phyloP scores from a whole-genome alignment of 2,329 filamentous ascomycete species.

The Aspergillus quadricinctus region DNA sequence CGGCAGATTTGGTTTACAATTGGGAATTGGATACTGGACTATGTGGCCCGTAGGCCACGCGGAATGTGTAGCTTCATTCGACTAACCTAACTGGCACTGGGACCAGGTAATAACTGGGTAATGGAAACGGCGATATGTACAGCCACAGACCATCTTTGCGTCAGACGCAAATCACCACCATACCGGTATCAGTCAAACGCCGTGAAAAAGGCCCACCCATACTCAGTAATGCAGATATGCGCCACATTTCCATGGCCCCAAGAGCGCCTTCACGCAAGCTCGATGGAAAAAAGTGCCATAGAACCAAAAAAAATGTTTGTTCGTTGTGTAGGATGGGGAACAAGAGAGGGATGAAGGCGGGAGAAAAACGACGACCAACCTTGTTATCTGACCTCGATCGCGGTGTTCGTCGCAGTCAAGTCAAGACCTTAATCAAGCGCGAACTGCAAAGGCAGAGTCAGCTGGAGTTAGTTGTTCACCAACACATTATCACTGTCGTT shows the following conservation, averaged over 20 bases:
- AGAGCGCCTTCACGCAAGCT: constrained; percentile 5
- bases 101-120: constrained; percentile 13
- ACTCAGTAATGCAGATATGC: constrained; percentile 3
- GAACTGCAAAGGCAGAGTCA: constrained; percentile 21
- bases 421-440: background rate
- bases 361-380: constrained; percentile 30
- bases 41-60: constrained; percentile 19
- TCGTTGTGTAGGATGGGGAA: background rate
- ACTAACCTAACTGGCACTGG: constrained; percentile 20
- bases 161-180: constrained; percentile 2
- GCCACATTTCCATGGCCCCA: constrained; percentile 3
- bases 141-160: constrained; percentile 11
- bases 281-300: constrained; percentile 2
- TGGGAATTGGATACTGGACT: background rate
- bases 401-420: constrained; percentile 9
- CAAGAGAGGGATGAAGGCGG: constrained; percentile 13
- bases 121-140: constrained; percentile 17
- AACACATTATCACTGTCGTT: constrained; percentile 8
- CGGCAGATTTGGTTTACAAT: background rate
- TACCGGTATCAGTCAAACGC: constrained; percentile 5
- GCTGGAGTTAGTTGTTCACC: constrained; percentile 14
- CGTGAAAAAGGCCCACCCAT: background rate
- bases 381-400: constrained; percentile 25
- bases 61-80: constrained; percentile 19
- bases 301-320: background rate